Percentiles rank a stretch among this genome's conserved stretches.
These are phyloP conservation scores for Agrostemma githago DNA, from an alignment of 148 eudicot genomes.

Conservation along the genomic window DNA sequence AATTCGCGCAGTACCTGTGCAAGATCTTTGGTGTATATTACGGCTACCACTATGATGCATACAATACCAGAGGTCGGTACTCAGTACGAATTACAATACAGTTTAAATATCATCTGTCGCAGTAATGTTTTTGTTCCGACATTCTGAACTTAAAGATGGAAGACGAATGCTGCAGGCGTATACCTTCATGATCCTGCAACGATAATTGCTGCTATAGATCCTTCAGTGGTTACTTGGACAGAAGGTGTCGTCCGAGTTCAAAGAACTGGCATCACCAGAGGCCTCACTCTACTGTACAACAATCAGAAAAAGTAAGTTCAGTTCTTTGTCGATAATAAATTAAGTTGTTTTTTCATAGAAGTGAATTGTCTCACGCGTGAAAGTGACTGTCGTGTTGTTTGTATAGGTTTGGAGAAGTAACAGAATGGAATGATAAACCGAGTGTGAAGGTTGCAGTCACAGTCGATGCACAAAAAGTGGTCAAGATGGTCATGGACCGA, in stretches of 20 bases:
- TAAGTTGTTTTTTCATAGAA: no score
- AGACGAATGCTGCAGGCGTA: conserved; percentile 51
- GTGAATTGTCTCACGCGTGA: no score
- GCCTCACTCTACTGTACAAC: conserved; percentile 77
- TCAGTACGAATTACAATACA: background rate
- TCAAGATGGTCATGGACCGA: conserved; percentile 77
- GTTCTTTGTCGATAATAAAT: no score
- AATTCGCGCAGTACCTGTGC: conserved; percentile 70
- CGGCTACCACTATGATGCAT: conserved; percentile 75
- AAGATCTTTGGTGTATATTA: conserved; percentile 80
- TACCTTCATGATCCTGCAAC: conserved; percentile 94
- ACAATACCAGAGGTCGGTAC: conserved; percentile 58
- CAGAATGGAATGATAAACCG: conserved; percentile 84
- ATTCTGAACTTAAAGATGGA: background rate
- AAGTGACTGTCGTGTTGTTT: background rate
- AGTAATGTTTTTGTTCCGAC: background rate
- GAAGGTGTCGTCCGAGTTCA: conserved; percentile 92
- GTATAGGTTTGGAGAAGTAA: conserved; percentile 64
- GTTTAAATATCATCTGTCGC: background rate
- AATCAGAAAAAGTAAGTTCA: conserved; percentile 62
- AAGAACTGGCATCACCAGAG: conserved; percentile 76
- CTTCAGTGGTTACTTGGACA: conserved; percentile 71
- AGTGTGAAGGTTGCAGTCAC: conserved; percentile 92
- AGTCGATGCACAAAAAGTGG: conserved; percentile 73
- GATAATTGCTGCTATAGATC: conserved; percentile 78